These are phyloP conservation scores for Solanum raphanifolium DNA, from an alignment of 257 asterid species.

Conservation along the genomic window DNA sequence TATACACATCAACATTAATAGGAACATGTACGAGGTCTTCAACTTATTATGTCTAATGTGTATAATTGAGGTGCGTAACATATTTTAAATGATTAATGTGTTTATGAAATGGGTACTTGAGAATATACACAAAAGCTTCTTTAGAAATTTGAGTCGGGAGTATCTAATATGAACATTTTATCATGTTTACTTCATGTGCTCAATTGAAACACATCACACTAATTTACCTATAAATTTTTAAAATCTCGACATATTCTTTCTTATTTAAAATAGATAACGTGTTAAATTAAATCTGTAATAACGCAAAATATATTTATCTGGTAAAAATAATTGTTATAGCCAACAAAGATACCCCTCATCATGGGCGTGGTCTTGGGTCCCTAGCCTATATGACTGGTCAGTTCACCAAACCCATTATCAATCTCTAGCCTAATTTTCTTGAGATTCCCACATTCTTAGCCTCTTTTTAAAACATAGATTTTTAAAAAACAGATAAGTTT, in stretches of 20 bases:
- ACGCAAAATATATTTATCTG: neutral
- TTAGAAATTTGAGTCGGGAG: neutral
- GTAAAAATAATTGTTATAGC: neutral
- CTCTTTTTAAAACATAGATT: neutral
- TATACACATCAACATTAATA: neutral
- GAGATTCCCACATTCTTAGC: slow-evolving; percentile 62
- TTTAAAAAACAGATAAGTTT: neutral
- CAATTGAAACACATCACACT: neutral
- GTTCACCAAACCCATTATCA: slow-evolving; percentile 36
- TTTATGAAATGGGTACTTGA: neutral
- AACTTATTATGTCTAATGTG: neutral
- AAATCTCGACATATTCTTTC: fast-evolving
- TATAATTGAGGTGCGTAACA: neutral
- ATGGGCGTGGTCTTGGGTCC: slow-evolving; percentile 2
- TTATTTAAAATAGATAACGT: neutral
- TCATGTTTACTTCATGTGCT: neutral
- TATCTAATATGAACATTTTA: neutral
- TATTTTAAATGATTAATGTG: neutral
- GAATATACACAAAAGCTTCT: neutral
- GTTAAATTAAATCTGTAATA: neutral
- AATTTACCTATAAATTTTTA: neutral
- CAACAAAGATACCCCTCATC: slow-evolving; percentile 17
- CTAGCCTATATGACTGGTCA: slow-evolving; percentile 16
- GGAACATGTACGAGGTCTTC: neutral
- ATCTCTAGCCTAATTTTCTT: slow-evolving; percentile 27